Base-by-base conservation (phyloP, 2,329 filamentous ascomycete species). In the Aspergillus brunneoviolaceus region DNA sequence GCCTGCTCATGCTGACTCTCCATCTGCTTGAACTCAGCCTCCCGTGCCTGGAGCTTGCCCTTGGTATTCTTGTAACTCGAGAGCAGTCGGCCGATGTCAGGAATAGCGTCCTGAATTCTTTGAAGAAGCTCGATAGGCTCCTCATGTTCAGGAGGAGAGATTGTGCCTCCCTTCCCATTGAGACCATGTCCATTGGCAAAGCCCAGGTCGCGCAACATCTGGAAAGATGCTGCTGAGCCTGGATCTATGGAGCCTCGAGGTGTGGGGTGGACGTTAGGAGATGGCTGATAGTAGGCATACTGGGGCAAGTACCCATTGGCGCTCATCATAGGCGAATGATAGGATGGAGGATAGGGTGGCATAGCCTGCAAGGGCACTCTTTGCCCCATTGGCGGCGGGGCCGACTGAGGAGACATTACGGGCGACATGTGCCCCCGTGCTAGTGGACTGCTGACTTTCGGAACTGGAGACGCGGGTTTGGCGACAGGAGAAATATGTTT, bases 61-160 rank as follows among this genome's bases (percentile, higher is more conserved):
- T 83, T 80, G 3, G 80, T 81, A 58, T 80, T 79, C 62, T 80
- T 82, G 70, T 82, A 84, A 51, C 79, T 78, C 58, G 72, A 69
- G 31, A 78, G 69, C 52, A 79, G 70, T 51, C 75, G 74, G 59
- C 75, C 77, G 60, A 82, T 74, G 57, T 82, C 80, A 1, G 80
- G 80, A 60, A 82, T 76, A 11, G 78, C 78, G 51, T 72, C 76
- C 63, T 80, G 76, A 48, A 82, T 79, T 27, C 79, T 74, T 51
- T 77, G 68, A 5, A 80, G 70, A 58, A 80, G 73, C 55, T 77
- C 72, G 50, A 77, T 65, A 12, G 74, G 72, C 53, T 78, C 76
- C 5, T 69, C 65, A 19, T 76, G 68, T 16, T 74, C 72, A 5
- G 70, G 68, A 5, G 69, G 69, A 11, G 72, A 69, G 9, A 69